Evolutionary conservation across 2,329 filamentous ascomycete genomes (phyloP).

Genomic region (Alternaria gansuensis): DNA sequence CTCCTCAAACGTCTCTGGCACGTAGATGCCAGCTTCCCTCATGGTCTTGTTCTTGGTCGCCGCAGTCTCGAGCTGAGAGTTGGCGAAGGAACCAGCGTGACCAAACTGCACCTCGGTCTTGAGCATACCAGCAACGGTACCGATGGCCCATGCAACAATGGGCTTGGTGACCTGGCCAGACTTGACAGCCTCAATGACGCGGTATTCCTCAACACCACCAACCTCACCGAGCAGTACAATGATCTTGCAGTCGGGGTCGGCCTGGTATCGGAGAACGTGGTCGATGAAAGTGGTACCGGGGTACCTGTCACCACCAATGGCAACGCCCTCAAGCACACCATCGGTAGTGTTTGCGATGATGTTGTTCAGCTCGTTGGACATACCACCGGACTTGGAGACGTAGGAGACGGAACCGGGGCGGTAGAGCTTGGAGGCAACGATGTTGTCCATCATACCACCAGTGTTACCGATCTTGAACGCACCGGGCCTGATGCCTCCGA

Average conservation of each 20-base stretch:
- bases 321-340: constrained; percentile 98
- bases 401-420: constrained; percentile 98
- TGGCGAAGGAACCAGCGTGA: constrained; percentile 97
- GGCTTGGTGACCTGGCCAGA: constrained; percentile 95
- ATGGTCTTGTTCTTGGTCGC: constrained; percentile 96
- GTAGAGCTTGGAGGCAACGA: constrained; percentile 99
- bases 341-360: constrained; percentile 96
- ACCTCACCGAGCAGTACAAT: constrained; percentile 96
- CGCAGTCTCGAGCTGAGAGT: constrained; percentile 98
- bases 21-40: constrained; percentile 92
- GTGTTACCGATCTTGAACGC: constrained; percentile 99
- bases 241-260: constrained; percentile 97
- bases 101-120: constrained; percentile 99
- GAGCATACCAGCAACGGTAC: constrained; percentile 99
- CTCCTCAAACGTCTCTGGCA: constrained; percentile 96
- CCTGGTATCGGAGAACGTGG: constrained; percentile 95
- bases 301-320: constrained; percentile 98
- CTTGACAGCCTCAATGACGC: constrained; percentile 98
- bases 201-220: constrained; percentile 99
- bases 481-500: constrained; percentile 99
- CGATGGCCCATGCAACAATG: constrained; percentile 98
- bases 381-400: constrained; percentile 99
- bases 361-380: constrained; percentile 99
- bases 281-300: constrained; percentile 99
- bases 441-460: constrained; percentile 99